Evolutionary conservation across 208 protist species (phyloP), one percentile per base, ranked within the genome.

Genomic region (Trypanosoma caninum): DNA sequence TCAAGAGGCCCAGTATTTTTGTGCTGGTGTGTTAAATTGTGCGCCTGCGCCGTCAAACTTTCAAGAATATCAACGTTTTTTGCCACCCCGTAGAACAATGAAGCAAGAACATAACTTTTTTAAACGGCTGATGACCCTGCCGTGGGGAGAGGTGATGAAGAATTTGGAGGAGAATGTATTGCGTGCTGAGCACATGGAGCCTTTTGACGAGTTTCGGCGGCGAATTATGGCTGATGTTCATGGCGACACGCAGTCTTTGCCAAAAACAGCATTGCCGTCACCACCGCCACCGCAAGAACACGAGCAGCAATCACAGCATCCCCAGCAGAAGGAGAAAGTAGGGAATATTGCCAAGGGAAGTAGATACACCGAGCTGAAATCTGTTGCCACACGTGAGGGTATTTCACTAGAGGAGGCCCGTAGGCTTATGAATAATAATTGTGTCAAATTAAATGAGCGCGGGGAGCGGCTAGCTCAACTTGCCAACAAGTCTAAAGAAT

Each of bases 31-130:
- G 16, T 59, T 62, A n/a, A n/a, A n/a, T 22, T 85, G 66, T 60
- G 45, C 59, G 57, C 72, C 80, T 30, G 74, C 76, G 11, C 87
- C 87, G 7, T 59, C 68, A 34, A 81, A 72, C 27, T 93, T 89
- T 69, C 78, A 79, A 38, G 65, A 59, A 37, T 93, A 93, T 60
- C 27, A 50, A 23, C 69, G 73, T 31, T 85, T 76, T 34, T 67
- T 93, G 7, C 87, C 87, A 4, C 76, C 80, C 3, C 72, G 64
- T 16, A 80, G 76, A 28, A 86, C 83, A 37, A 63, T 85, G 58
- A 93, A 93, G 72, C 75, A 88, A 53, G 81, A 93, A 57, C 84
- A 76, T 7, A 74, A 76, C 46, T 88, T 93, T 69, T 84, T 93
- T 67, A 90, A 91, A 51, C 81, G 87, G 31, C 72, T 91, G 50